phyloP scores from a whole-genome alignment of 306 rosid species.

The Quercus variabilis region DNA sequence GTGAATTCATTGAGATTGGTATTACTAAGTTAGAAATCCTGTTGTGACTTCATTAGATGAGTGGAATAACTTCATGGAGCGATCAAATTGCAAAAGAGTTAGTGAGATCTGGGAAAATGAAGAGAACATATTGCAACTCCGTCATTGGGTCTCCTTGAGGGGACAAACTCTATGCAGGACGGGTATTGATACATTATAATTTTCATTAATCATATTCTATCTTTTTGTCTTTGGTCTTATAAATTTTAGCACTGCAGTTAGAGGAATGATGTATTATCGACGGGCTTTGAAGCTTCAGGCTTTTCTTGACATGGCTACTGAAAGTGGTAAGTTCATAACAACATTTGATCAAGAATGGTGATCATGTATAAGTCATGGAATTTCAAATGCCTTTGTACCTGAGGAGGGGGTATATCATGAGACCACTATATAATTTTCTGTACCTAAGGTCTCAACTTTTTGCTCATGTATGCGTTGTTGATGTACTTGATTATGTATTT shows the following conservation, averaged over 20 bases:
- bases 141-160: slow-evolving; percentile 94
- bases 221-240: slow-evolving; percentile 22
- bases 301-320: slow-evolving; percentile 96
- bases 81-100: slow-evolving; percentile 76
- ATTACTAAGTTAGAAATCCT: slow-evolving; percentile 11
- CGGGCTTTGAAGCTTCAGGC: slow-evolving; percentile 98
- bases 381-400: background rate
- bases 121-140: slow-evolving; percentile 79
- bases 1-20: background rate
- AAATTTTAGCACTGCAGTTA: slow-evolving; percentile 49
- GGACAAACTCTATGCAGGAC: slow-evolving; percentile 97
- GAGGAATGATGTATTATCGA: slow-evolving; percentile 99
- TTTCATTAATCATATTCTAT: slow-evolving; percentile 13
- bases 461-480: background rate
- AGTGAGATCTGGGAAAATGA: slow-evolving; percentile 88
- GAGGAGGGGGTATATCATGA: too few species aligned
- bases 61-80: slow-evolving; percentile 97
- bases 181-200: slow-evolving; percentile 42
- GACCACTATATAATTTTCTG: background rate
- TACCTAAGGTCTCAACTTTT: background rate
- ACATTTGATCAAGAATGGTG: slow-evolving; percentile 2
- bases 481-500: slow-evolving; percentile 3
- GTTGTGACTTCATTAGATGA: slow-evolving; percentile 56
- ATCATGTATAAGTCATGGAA: slow-evolving; percentile 5
- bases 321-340: slow-evolving; percentile 51